Conservation (phyloP, 2,329 filamentous ascomycete species). For the Alternaria conjuncta region DNA sequence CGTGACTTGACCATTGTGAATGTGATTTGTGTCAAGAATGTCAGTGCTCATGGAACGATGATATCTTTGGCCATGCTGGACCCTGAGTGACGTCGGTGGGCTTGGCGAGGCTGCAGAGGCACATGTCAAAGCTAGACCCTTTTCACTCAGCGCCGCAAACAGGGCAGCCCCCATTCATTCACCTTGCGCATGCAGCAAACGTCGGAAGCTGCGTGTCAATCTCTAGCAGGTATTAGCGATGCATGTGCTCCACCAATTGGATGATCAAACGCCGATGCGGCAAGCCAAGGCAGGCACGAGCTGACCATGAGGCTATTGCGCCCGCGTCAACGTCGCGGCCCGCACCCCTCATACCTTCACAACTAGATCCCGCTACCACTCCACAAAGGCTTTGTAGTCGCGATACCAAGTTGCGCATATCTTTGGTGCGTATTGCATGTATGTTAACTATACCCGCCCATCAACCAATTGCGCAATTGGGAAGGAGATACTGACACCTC, state of each 20-base stretch:
- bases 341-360: constrained; percentile 14
- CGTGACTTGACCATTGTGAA: constrained; percentile 49
- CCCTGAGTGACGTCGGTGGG: constrained; percentile 24
- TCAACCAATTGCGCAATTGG: background rate
- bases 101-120: constrained; percentile 16
- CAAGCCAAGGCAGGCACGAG: constrained; percentile 29
- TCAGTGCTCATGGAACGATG: background rate
- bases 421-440: background rate
- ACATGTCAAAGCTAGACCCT: constrained; percentile 3
- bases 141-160: constrained; percentile 2
- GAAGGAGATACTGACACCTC: constrained; percentile 8
- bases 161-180: background rate
- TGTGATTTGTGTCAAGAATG: background rate
- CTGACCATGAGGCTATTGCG: constrained; percentile 18
- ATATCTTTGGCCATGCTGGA: constrained; percentile 9
- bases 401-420: background rate
- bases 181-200: constrained; percentile 4
- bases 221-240: constrained; percentile 1
- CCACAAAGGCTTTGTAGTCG: background rate
- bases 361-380: constrained; percentile 10
- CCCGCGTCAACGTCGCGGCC: constrained; percentile 22
- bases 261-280: constrained; percentile 28
- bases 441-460: too few relatives aligned
- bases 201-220: constrained; percentile 6
- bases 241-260: constrained; percentile 20